Conservation (phyloP, 306 rosid species). For the Trifolium pratense region DNA sequence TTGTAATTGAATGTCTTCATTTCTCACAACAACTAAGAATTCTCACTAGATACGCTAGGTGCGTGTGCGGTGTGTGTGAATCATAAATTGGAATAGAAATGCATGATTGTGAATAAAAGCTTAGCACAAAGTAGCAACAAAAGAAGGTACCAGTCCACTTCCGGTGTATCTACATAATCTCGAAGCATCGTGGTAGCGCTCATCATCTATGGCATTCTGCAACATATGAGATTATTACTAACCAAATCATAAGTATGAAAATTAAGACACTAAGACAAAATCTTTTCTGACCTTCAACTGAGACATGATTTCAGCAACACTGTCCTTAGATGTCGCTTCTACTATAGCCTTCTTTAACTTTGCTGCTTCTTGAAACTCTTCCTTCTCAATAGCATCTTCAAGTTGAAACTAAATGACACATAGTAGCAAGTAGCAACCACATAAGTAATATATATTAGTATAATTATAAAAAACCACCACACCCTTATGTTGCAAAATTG, state of each 20-base stretch:
- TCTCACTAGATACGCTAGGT: neutral
- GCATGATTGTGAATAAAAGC: slow-evolving; percentile 29
- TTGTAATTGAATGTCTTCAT: neutral
- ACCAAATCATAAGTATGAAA: slow-evolving; percentile 15
- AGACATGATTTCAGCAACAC: slow-evolving; percentile 81
- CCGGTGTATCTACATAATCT: slow-evolving; percentile 83
- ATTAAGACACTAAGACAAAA: slow-evolving; percentile 19
- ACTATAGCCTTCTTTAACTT: slow-evolving; percentile 72
- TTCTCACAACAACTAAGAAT: neutral
- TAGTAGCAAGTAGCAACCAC: slow-evolving; percentile 22
- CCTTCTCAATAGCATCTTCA: slow-evolving; percentile 94
- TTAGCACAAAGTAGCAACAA: slow-evolving; percentile 32
- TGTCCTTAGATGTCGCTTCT: slow-evolving; percentile 86
- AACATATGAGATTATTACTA: slow-evolving; percentile 36
- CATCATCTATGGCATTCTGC: slow-evolving; percentile 89
- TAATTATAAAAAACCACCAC: neutral
- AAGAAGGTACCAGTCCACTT: slow-evolving; percentile 86
- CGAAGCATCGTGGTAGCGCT: slow-evolving; percentile 92
- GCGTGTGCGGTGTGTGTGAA: neutral
- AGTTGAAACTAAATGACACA: slow-evolving; percentile 76
- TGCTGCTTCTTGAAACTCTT: slow-evolving; percentile 87
- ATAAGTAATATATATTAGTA: neutral
- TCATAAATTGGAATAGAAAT: slow-evolving; percentile 11
- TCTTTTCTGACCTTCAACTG: slow-evolving; percentile 70
- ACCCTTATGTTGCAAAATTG: neutral